Percentiles rank a stretch among this genome's conserved stretches.
These are phyloP conservation scores for Dipodascopsis tothii DNA, from an alignment of 805 yeast species.

Conservation along the genomic window DNA sequence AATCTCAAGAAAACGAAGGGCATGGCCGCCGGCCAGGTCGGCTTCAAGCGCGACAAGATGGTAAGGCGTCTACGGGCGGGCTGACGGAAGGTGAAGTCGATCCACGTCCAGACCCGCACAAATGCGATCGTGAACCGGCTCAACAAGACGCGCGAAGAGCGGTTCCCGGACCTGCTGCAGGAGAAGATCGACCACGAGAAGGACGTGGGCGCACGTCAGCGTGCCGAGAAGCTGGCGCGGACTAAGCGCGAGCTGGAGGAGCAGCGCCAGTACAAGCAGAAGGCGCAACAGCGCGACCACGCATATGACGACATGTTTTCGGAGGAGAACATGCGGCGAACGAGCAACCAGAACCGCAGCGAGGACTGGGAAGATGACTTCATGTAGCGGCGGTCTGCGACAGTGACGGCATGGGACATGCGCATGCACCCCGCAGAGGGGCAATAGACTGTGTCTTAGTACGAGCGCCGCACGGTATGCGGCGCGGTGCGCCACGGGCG, in stretches of 20 bases:
- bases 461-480: too few relatives aligned
- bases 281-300: slow-evolving; percentile 34
- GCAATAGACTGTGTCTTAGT: too few relatives aligned
- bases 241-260: slow-evolving; percentile 37
- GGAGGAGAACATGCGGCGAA: slow-evolving; percentile 39
- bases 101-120: slow-evolving; percentile 49
- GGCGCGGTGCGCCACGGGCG: too few relatives aligned
- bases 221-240: slow-evolving; percentile 34
- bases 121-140: slow-evolving; percentile 54
- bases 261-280: slow-evolving; percentile 27
- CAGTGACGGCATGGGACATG: too few relatives aligned
- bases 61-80: slow-evolving; percentile 1
- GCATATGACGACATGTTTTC: slow-evolving; percentile 45
- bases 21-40: slow-evolving; percentile 75
- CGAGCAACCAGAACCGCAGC: slow-evolving; percentile 42
- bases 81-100: slow-evolving; percentile 39
- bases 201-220: slow-evolving; percentile 28
- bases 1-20: slow-evolving; percentile 59
- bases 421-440: too few relatives aligned
- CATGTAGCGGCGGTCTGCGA: too few relatives aligned
- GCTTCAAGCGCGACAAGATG: slow-evolving; percentile 51
- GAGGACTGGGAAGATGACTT: slow-evolving; percentile 56
- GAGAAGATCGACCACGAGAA: slow-evolving; percentile 38
- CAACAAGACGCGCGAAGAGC: slow-evolving; percentile 56
- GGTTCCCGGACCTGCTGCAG: slow-evolving; percentile 41